Evolutionary conservation across 2,329 filamentous ascomycete species (phyloP).

Genomic region (Eutypa lata): DNA sequence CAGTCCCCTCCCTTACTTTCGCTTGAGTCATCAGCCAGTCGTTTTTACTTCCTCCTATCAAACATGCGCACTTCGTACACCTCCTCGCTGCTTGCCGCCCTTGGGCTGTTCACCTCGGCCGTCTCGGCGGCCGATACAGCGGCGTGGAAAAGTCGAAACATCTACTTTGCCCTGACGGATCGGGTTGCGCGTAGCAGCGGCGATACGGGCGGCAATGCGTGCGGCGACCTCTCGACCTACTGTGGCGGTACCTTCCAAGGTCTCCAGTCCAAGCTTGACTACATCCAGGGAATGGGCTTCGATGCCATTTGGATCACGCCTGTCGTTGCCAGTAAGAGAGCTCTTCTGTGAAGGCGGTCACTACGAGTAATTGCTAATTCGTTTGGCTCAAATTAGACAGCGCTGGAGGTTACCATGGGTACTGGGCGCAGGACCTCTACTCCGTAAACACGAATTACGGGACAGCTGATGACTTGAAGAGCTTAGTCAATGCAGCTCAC

Average conservation of each 20-base stretch:
- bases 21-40: too few species aligned
- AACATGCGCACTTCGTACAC: background rate
- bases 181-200: constrained; percentile 48
- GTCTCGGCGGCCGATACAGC: constrained; percentile 30
- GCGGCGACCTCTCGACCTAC: constrained; percentile 42
- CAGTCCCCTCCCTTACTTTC: too few species aligned
- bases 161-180: constrained; percentile 58
- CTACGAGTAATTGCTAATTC: too few species aligned
- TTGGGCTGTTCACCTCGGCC: constrained; percentile 6
- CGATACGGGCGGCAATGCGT: constrained; percentile 41
- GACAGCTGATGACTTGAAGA: constrained; percentile 54
- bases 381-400: constrained; percentile 22
- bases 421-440: constrained; percentile 51
- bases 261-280: constrained; percentile 57
- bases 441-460: constrained; percentile 58
- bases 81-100: background rate
- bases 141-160: constrained; percentile 51
- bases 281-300: constrained; percentile 61
- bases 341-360: background rate
- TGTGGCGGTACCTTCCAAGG: constrained; percentile 62
- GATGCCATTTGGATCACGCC: constrained; percentile 59
- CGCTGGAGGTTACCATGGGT: constrained; percentile 51
- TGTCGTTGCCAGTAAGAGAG: constrained; percentile 42
- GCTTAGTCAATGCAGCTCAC: constrained; percentile 53
- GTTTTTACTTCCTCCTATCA: too few species aligned